These are phyloP conservation scores for Venturiaceae sp. DNA, from an alignment of 2,329 filamentous ascomycete species.

Conservation along the genomic window DNA sequence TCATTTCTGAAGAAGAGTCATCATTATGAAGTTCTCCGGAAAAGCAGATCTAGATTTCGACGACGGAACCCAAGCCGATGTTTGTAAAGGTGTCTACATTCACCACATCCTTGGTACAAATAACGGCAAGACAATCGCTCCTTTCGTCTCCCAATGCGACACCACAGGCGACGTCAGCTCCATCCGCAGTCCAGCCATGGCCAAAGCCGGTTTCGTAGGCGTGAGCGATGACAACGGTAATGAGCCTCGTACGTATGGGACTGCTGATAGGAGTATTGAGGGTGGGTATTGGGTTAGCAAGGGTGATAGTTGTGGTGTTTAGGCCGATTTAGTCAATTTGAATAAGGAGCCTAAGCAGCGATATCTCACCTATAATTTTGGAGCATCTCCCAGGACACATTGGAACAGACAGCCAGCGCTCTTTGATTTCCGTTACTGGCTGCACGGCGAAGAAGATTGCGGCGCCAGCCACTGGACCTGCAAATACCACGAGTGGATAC, in stretches of 20 bases:
- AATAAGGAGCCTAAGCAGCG: background rate
- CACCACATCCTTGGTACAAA: background rate
- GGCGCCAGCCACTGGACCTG: background rate
- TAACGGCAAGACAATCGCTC: background rate
- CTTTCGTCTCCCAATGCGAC: background rate
- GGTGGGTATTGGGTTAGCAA: slow-evolving; percentile 2
- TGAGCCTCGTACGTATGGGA: background rate
- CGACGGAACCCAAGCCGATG: background rate
- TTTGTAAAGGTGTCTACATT: background rate
- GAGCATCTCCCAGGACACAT: background rate
- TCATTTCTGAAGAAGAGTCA: too few species aligned
- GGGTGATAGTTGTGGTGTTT: background rate
- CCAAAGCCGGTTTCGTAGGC: background rate
- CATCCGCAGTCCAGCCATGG: background rate
- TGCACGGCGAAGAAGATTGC: background rate
- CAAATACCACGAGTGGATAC: slow-evolving; percentile 1
- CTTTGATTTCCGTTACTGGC: background rate
- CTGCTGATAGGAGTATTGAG: background rate
- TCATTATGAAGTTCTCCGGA: too few species aligned
- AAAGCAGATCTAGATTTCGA: too few species aligned
- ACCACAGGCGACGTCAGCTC: background rate
- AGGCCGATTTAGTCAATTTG: slow-evolving; percentile 3
- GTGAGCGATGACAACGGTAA: background rate
- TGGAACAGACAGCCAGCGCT: background rate
- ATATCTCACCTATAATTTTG: slow-evolving; percentile 1